Evolutionary conservation across 805 yeast genomes (phyloP).

Genomic region (Cyberlindnera amylophila): DNA sequence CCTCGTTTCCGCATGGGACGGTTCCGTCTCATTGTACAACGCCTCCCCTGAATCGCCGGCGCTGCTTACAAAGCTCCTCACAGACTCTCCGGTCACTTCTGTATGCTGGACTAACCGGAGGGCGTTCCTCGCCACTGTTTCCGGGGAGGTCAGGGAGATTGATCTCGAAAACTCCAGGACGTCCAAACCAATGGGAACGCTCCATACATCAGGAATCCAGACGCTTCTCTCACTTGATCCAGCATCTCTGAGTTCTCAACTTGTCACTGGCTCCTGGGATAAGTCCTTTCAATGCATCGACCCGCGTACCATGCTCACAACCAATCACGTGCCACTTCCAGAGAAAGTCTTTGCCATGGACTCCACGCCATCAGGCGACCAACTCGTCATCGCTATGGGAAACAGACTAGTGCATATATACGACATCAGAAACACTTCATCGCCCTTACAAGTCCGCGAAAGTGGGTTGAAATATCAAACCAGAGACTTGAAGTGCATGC

Average conservation of each 20-base stretch:
- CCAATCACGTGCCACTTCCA: conserved; percentile 26
- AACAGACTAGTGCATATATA: conserved; percentile 51
- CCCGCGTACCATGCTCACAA: conserved; percentile 4
- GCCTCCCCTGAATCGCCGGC: conserved; percentile 22
- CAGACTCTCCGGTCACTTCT: conserved; percentile 19
- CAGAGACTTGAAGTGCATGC: conserved; percentile 50
- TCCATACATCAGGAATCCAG: conserved; percentile 41
- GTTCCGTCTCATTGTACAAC: conserved; percentile 42
- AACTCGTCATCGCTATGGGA: conserved; percentile 52
- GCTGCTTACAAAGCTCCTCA: conserved; percentile 25
- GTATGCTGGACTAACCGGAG: conserved; percentile 21
- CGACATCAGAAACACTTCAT: conserved; percentile 44
- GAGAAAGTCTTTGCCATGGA: conserved; percentile 65
- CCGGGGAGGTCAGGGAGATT: conserved; percentile 49
- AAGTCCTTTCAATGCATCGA: conserved; percentile 15
- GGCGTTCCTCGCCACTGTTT: conserved; percentile 47
- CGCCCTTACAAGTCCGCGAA: conserved; percentile 50
- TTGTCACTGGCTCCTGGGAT: conserved; percentile 64
- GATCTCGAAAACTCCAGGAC: conserved; percentile 45
- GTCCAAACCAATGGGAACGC: conserved; percentile 23
- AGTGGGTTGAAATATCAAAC: conserved; percentile 68
- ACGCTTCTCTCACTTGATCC: conserved; percentile 19
- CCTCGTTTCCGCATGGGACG: conserved; percentile 58
- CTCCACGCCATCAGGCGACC: conserved; percentile 32
- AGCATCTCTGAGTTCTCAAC: conserved; percentile 19